These are phyloP conservation scores for Quercus tomentella DNA, from an alignment of 331 rosid genomes.

Conservation along the genomic window DNA sequence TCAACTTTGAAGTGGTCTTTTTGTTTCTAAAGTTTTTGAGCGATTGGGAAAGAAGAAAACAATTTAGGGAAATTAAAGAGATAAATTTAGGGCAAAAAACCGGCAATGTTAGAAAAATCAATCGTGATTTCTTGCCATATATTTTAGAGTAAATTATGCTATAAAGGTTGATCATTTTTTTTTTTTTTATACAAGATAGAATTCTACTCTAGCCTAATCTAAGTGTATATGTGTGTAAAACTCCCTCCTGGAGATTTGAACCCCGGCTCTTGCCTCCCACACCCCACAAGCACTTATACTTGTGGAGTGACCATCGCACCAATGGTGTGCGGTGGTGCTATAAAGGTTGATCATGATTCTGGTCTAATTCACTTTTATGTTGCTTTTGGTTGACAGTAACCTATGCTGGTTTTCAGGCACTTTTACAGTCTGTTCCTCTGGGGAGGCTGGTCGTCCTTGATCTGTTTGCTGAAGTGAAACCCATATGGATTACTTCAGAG, in stretches of 20 bases:
- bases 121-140: not conserved
- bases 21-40: not conserved
- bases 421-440: constrained; percentile 65
- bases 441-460: constrained; percentile 84
- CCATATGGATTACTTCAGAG: constrained; percentile 63
- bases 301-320: too few relatives aligned
- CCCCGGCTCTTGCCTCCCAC: too few relatives aligned
- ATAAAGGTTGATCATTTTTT: not conserved
- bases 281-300: too few relatives aligned
- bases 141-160: not conserved
- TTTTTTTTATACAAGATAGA: too few relatives aligned
- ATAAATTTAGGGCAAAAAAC: not conserved
- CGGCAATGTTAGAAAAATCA: not conserved
- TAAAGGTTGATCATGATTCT: not conserved
- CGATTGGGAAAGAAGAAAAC: too few relatives aligned
- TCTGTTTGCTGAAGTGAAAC: constrained; percentile 79
- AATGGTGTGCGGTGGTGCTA: not conserved
- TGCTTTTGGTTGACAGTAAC: constrained; percentile 4
- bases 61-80: not conserved
- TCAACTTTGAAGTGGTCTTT: not conserved
- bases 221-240: too few relatives aligned
- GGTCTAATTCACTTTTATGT: not conserved
- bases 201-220: too few relatives aligned
- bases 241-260: too few relatives aligned
- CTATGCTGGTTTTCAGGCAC: constrained; percentile 52